phyloP scores from a whole-genome alignment of 257 asterid species.

The Solanum peruvianum region DNA sequence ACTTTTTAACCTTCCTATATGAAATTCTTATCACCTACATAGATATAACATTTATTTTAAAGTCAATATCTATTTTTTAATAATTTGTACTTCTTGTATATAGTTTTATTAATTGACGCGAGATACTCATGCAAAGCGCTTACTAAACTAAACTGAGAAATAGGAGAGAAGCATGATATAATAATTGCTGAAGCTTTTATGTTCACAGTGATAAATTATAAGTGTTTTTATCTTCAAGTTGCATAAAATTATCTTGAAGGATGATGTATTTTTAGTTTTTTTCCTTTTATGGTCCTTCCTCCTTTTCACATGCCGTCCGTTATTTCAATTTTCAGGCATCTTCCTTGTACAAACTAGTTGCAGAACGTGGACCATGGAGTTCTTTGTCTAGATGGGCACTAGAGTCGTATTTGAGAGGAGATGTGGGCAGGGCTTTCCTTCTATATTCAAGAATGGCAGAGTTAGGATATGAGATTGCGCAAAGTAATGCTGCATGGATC shows the following conservation, averaged over 20 bases:
- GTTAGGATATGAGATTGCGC: conserved; percentile 96
- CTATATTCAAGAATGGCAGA: conserved; percentile 94
- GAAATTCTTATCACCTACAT: neutral
- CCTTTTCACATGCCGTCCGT: neutral
- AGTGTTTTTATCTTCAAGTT: neutral
- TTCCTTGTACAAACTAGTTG: conserved; percentile 81
- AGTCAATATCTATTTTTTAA: neutral
- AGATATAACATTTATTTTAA: neutral
- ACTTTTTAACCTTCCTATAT: neutral
- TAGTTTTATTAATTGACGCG: neutral
- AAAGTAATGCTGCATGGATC: conserved; percentile 99
- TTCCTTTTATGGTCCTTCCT: neutral
- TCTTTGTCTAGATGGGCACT: conserved; percentile 97
- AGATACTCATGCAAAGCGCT: neutral
- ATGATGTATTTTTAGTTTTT: neutral
- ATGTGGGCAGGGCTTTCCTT: conserved; percentile 78
- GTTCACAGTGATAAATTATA: neutral
- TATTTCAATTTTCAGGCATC: conserved; percentile 48
- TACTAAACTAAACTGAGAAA: neutral
- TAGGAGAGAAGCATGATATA: neutral
- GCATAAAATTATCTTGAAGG: neutral
- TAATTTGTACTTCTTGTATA: neutral
- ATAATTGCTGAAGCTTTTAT: neutral
- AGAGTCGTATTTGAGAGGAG: conserved; percentile 88
- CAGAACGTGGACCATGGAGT: conserved; percentile 99